phyloP scores from a whole-genome alignment of 2,329 filamentous ascomycete genomes.

The Penicillium occitanis region DNA sequence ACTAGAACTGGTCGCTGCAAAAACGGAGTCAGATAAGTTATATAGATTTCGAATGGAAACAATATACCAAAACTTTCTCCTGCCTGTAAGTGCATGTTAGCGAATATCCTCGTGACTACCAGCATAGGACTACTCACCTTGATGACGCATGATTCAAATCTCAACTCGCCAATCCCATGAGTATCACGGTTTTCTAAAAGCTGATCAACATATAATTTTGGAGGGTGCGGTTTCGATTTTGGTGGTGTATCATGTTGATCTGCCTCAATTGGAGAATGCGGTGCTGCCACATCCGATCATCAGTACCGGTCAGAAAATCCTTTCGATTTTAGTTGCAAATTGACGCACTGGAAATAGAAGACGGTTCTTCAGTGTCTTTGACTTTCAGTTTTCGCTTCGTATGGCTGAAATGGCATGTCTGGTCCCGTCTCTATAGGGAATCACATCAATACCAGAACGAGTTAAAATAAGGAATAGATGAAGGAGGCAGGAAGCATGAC shows the following conservation, averaged over 20 bases:
- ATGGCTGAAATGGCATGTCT: slow-evolving; percentile 28
- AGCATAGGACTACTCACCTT: slow-evolving; percentile 22
- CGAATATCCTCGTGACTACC: neutral
- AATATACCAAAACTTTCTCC: slow-evolving; percentile 15
- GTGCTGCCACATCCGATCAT: neutral
- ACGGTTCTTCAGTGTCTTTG: slow-evolving; percentile 7
- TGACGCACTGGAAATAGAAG: slow-evolving; percentile 2
- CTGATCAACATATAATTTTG: slow-evolving; percentile 25
- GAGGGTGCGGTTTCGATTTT: neutral
- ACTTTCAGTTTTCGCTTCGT: slow-evolving; percentile 25
- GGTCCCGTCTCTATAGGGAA: slow-evolving; percentile 24
- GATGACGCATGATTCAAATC: slow-evolving; percentile 24
- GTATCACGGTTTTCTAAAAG: slow-evolving; percentile 24
- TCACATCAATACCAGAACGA: neutral
- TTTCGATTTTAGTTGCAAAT: neutral
- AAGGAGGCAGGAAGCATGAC: neutral
- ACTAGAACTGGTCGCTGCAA: slow-evolving; percentile 34
- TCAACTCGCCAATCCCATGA: slow-evolving; percentile 20
- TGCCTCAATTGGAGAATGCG: neutral
- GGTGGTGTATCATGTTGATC: neutral
- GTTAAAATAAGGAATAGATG: neutral
- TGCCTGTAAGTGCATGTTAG: slow-evolving; percentile 2
- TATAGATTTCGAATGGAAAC: slow-evolving; percentile 19
- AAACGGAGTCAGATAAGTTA: slow-evolving; percentile 31
- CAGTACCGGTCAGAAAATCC: neutral